phyloP scores from a whole-genome alignment of 768 basidiomycete genomes.

The Kwoniella heveanensis region DNA sequence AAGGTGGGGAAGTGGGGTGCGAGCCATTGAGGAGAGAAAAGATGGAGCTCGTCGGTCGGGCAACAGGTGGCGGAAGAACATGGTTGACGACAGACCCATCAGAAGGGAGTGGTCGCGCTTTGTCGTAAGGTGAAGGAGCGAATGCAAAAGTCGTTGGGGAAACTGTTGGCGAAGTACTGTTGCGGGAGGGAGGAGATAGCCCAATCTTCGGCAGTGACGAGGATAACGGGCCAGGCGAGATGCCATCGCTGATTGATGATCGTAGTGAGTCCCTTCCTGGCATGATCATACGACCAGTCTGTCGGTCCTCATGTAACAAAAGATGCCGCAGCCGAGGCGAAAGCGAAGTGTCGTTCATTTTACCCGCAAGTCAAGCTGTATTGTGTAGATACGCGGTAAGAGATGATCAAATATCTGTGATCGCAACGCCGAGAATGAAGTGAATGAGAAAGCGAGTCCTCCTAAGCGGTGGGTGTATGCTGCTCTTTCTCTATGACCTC shows the following conservation, averaged over 20 bases:
- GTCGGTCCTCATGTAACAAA: conserved; percentile 38
- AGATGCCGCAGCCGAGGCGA: conserved; percentile 40
- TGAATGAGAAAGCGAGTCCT: too few relatives aligned
- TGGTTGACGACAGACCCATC: not conserved
- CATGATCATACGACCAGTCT: conserved; percentile 25
- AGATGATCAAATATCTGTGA: too few relatives aligned
- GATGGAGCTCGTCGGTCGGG: conserved; percentile 19
- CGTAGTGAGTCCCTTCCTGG: conserved; percentile 12
- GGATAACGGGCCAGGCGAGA: conserved; percentile 2
- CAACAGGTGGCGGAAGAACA: conserved; percentile 3
- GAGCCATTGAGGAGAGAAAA: conserved; percentile 30
- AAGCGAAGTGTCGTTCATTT: conserved; percentile 24
- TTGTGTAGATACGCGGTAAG: too few relatives aligned
- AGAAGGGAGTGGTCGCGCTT: not conserved
- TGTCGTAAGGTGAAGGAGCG: conserved; percentile 15
- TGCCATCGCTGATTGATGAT: conserved; percentile 10
- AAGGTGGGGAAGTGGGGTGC: conserved; percentile 15
- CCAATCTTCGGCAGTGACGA: conserved; percentile 2
- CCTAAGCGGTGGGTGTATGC: too few relatives aligned
- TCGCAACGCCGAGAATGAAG: not conserved
- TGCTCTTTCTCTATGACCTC: too few relatives aligned
- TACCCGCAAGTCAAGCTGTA: not conserved
- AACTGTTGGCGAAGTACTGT: conserved; percentile 14
- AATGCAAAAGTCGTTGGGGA: conserved; percentile 22
- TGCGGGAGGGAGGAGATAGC: not conserved